Conservation (phyloP, 2,329 filamentous ascomycete species). For the Phialophora verrucosa region DNA sequence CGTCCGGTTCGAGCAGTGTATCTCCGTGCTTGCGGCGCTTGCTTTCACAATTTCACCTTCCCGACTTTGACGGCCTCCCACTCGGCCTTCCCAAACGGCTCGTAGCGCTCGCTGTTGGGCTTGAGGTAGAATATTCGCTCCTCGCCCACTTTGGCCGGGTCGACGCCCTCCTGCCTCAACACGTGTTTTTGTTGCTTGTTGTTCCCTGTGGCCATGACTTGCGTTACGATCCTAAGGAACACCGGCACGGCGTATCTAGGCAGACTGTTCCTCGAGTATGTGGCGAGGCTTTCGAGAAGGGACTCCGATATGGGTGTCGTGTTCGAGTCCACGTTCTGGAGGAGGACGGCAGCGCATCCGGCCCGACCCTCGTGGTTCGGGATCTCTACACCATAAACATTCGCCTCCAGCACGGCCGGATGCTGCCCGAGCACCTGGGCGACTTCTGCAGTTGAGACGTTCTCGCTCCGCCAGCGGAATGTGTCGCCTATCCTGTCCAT, state of each 20-base stretch:
- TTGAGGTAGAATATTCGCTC: constrained; percentile 71
- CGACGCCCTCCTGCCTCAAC: constrained; percentile 74
- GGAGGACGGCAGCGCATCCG: constrained; percentile 63
- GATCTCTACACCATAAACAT: constrained; percentile 71
- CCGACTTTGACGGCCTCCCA: constrained; percentile 73
- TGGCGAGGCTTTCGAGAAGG: constrained; percentile 36
- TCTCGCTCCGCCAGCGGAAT: constrained; percentile 75
- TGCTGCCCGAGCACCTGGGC: constrained; percentile 66
- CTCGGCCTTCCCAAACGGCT: constrained; percentile 68
- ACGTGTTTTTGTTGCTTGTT: constrained; percentile 86
- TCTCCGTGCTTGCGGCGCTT: too few relatives aligned
- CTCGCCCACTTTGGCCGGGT: constrained; percentile 61
- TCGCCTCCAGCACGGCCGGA: constrained; percentile 57
- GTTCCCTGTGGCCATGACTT: constrained; percentile 75
- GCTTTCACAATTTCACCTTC: constrained; percentile 67
- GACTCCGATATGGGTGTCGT: constrained; percentile 17
- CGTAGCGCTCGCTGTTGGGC: constrained; percentile 63
- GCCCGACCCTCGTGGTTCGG: constrained; percentile 72
- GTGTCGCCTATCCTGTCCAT: constrained; percentile 74
- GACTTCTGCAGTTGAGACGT: constrained; percentile 71
- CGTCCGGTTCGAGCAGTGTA: not conserved
- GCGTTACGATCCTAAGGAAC: constrained; percentile 72
- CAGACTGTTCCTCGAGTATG: constrained; percentile 58
- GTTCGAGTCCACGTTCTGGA: constrained; percentile 23
- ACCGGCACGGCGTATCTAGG: constrained; percentile 78